Percentiles rank a stretch among this genome's conserved stretches.
Conservation (phyloP, 768 basidiomycete genomes). For the Lactarius vividus region DNA sequence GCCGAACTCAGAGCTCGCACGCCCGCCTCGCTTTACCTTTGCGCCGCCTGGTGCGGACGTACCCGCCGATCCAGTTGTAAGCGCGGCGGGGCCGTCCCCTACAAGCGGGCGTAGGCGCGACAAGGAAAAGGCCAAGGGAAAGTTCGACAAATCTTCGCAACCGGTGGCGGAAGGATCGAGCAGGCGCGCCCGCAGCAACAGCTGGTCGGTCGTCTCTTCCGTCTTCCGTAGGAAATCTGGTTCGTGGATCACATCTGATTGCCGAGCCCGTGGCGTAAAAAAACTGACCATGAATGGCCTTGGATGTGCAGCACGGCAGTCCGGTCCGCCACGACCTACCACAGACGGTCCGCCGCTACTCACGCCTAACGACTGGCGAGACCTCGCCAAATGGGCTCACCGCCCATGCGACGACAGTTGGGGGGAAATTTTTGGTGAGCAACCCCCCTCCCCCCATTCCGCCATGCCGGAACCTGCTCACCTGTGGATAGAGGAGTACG, state of each 20-base stretch:
- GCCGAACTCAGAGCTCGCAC: slow-evolving; percentile 20
- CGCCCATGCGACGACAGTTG: slow-evolving; percentile 39
- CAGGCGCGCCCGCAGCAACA: slow-evolving; percentile 16
- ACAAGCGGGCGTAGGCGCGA: slow-evolving; percentile 14
- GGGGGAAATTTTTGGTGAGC: slow-evolving; percentile 34
- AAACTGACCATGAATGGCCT: neutral
- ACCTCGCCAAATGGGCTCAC: slow-evolving; percentile 53
- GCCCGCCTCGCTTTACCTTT: slow-evolving; percentile 20
- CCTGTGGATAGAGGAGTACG: neutral
- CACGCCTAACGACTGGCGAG: slow-evolving; percentile 47
- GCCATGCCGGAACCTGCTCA: neutral
- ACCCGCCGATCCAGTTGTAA: slow-evolving; percentile 13
- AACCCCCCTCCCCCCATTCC: neutral
- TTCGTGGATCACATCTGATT: slow-evolving; percentile 11
- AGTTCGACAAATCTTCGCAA: slow-evolving; percentile 9
- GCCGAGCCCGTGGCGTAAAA: neutral
- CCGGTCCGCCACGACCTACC: slow-evolving; percentile 15
- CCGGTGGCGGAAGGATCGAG: slow-evolving; percentile 6
- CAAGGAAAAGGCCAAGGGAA: slow-evolving; percentile 9
- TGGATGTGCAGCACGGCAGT: slow-evolving; percentile 6
- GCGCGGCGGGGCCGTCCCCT: neutral
- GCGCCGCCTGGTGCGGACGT: slow-evolving; percentile 15
- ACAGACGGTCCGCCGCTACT: slow-evolving; percentile 15
- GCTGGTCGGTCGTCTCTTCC: slow-evolving; percentile 18
- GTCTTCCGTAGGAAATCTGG: slow-evolving; percentile 23